Evolutionary conservation across 768 basidiomycete species (phyloP), one percentile per base, ranked within the genome.

Genomic region (Austroboletus festivus): DNA sequence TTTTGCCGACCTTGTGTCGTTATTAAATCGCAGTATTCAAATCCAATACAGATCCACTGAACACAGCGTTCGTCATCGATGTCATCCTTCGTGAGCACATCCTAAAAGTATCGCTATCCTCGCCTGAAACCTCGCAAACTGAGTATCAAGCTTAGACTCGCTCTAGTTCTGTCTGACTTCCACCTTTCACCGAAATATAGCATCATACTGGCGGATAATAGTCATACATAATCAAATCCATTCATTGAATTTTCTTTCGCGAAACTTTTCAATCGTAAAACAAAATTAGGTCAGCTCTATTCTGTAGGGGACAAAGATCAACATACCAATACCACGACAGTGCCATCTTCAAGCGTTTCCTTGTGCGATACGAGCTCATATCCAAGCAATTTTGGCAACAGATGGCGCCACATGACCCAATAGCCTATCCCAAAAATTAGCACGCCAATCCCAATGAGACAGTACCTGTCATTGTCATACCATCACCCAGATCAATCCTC

Each of bases 381-480:
- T 6, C 73, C 70, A 42, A 80, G 76, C 10, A 78, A 59, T 10
- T 66, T 66, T 7, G 81, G 80, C 10, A 82, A 57, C 1, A 77
- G 21, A 35, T 80, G 46, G 0, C 80, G 69, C 81, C 81, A 82
- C 3, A 60, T 65, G 0, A 73, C 76, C 81, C 81, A 82, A 56
- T 81, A 82, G 1, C 73, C 28, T 0, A 77, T 70, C 6, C 81
- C 80, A 12, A 63, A 10, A 2, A 70, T 42, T 65, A 80, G 65
- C 48, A 81, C 63, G 0, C 56, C 74, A 46, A 80, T 81, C 1
- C 77, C 79, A 1, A 81, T 75, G 6, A 80, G 65, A 52, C 76
- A 77, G 56, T 81, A 81, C 50, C 77, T 78, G 18, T 24, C 18
- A 24, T 38, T 35, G 10, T 10, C 42, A n/a, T 9, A 15, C 11